phyloP scores from a whole-genome alignment of 2,329 filamentous ascomycete species.

The Arthrobotrys entomopaga region DNA sequence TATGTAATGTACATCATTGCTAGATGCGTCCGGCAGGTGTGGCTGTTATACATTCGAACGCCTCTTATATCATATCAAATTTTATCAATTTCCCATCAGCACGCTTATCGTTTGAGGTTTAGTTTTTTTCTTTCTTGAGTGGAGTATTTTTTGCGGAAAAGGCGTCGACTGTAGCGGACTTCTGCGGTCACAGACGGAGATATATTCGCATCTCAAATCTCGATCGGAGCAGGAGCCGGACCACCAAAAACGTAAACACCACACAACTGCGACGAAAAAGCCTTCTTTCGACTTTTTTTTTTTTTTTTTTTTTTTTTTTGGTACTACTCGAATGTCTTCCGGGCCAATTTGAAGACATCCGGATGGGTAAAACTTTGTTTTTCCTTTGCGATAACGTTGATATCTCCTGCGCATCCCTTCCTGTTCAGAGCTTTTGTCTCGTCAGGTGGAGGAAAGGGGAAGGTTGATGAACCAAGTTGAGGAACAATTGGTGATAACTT shows the following conservation, averaged over 20 bases:
- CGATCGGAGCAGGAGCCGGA: too few relatives aligned
- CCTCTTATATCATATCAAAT: constrained; percentile 13
- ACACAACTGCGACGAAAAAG: neutral
- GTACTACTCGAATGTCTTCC: neutral
- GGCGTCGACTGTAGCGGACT: constrained; percentile 15
- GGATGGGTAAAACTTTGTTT: constrained; percentile 7
- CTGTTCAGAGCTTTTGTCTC: too few relatives aligned
- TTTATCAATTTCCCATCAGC: too few relatives aligned
- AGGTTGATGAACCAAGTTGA: neutral
- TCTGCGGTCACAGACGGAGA: constrained; percentile 15
- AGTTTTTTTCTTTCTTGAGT: neutral
- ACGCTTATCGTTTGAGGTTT: neutral
- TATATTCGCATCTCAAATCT: neutral
- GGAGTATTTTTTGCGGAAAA: neutral
- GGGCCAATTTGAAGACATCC: constrained; percentile 5
- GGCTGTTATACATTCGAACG: neutral
- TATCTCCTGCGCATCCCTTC: constrained; percentile 3
- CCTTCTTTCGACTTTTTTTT: neutral
- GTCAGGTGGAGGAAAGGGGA: neutral
- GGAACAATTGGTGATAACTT: neutral
- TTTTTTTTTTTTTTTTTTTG: neutral
- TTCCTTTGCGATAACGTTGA: constrained; percentile 6
- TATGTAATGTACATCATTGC: too few relatives aligned
- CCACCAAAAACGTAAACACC: too few relatives aligned
- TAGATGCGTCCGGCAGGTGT: too few relatives aligned